Percentiles rank a stretch among this genome's conserved stretches.
Conservation (phyloP, 139 green algal species). For the Chlorella sp. region DNA sequence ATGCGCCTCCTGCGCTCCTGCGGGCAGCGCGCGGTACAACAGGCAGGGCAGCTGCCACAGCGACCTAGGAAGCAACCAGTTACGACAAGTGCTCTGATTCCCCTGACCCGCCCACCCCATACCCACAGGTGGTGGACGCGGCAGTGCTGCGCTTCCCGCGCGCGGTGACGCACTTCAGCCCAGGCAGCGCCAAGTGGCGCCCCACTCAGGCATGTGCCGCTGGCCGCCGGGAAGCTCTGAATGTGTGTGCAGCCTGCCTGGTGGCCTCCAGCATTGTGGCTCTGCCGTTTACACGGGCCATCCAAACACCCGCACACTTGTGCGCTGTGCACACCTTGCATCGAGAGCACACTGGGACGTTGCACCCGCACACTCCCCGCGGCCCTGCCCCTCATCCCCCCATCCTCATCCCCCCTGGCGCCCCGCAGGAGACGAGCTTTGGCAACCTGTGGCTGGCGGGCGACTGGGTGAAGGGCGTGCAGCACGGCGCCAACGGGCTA, state of each 20-base stretch:
- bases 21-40: too few relatives aligned
- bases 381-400: not conserved
- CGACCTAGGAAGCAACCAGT: too few relatives aligned
- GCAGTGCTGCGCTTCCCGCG: constrained; percentile 74
- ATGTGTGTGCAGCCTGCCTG: too few relatives aligned
- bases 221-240: not conserved
- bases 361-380: too few relatives aligned
- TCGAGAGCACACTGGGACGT: too few relatives aligned
- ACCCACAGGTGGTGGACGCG: constrained; percentile 65
- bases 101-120: too few relatives aligned
- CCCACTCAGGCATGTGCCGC: constrained; percentile 36
- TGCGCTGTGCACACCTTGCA: too few relatives aligned
- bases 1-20: too few relatives aligned
- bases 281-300: too few relatives aligned
- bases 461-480: constrained; percentile 87
- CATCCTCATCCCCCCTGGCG: not conserved
- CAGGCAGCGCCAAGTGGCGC: constrained; percentile 65
- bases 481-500: constrained; percentile 82
- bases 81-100: too few relatives aligned
- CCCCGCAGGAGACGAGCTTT: constrained; percentile 71
- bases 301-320: too few relatives aligned
- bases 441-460: constrained; percentile 81
- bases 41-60: not conserved
- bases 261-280: too few relatives aligned
- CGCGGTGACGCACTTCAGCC: constrained; percentile 90